Evolutionary conservation across 768 basidiomycete genomes (phyloP).

Genomic region (Cyclocybe cylindracea): DNA sequence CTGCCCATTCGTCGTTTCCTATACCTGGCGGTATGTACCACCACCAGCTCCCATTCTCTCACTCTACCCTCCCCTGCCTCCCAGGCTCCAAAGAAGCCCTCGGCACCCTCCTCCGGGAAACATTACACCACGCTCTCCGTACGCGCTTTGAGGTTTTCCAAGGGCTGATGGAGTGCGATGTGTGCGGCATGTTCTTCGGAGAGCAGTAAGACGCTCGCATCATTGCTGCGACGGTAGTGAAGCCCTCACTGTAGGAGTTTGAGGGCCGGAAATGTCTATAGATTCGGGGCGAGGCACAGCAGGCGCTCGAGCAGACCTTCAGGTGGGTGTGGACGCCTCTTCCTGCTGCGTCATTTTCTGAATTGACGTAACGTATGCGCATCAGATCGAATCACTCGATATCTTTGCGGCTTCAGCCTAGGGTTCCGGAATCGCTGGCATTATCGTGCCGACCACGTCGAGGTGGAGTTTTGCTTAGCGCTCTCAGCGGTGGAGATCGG

Average conservation of each 20-base stretch:
- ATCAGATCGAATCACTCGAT: conserved; percentile 61
- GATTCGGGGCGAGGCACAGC: conserved; percentile 50
- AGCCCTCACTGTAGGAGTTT: conserved; percentile 70
- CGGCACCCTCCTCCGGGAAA: conserved; percentile 51
- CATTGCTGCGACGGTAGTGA: conserved; percentile 67
- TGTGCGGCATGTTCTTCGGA: conserved; percentile 61
- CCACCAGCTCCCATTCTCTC: not conserved
- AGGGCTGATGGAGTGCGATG: conserved; percentile 38
- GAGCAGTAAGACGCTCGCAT: conserved; percentile 60
- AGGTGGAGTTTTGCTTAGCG: too few relatives aligned
- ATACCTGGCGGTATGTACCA: conserved; percentile 58
- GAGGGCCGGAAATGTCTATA: conserved; percentile 45
- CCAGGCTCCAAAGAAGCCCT: conserved; percentile 68
- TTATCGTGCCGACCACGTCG: too few relatives aligned
- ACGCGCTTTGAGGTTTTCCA: conserved; percentile 54
- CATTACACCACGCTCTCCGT: conserved; percentile 59
- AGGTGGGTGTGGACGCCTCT: conserved; percentile 46
- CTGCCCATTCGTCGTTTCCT: conserved; percentile 74
- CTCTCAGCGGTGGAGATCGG: too few relatives aligned
- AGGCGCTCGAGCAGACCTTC: conserved; percentile 61
- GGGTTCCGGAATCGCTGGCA: too few relatives aligned
- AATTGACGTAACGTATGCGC: not conserved
- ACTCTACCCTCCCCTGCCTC: not conserved
- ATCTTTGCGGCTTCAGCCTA: conserved; percentile 67
- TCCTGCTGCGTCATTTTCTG: too few relatives aligned